Percentiles rank a stretch among this genome's conserved stretches.
Conservation (phyloP, 2,329 filamentous ascomycete species). For the Diaporthe nobilis region DNA sequence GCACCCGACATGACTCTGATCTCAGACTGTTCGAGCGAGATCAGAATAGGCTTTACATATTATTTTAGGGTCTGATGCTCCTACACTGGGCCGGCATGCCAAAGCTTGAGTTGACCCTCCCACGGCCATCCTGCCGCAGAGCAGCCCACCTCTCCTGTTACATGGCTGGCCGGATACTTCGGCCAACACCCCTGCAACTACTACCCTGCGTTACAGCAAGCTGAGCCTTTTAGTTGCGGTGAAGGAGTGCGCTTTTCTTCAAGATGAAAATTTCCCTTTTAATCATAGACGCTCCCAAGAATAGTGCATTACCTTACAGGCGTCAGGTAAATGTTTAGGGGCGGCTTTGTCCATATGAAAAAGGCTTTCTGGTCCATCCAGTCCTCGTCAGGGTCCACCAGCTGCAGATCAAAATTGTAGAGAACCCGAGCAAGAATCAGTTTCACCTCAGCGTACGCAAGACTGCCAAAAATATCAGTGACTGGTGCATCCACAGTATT, state of each 20-base stretch:
- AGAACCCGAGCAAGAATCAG: constrained; percentile 62
- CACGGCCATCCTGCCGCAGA: background rate
- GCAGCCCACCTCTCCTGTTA: background rate
- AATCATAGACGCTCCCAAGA: background rate
- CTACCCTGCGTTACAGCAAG: constrained; percentile 5
- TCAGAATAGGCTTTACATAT: background rate
- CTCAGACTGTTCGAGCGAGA: background rate
- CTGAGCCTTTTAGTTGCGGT: background rate
- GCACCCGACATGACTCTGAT: constrained; percentile 5
- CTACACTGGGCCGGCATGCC: background rate
- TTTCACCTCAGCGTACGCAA: constrained; percentile 66
- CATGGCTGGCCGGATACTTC: constrained; percentile 18
- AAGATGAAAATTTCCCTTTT: background rate
- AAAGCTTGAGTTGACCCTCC: background rate
- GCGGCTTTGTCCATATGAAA: constrained; percentile 57
- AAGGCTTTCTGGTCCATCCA: constrained; percentile 59
- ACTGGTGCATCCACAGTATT: background rate
- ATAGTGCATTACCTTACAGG: constrained; percentile 43
- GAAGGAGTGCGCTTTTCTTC: background rate
- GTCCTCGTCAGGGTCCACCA: constrained; percentile 52
- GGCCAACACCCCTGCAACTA: background rate
- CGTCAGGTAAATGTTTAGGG: constrained; percentile 54
- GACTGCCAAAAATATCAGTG: constrained; percentile 47
- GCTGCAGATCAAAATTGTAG: constrained; percentile 63
- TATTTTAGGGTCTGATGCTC: background rate